Base-by-base conservation (phyloP, 805 yeast genomes). In the Myxozyma geophila region DNA sequence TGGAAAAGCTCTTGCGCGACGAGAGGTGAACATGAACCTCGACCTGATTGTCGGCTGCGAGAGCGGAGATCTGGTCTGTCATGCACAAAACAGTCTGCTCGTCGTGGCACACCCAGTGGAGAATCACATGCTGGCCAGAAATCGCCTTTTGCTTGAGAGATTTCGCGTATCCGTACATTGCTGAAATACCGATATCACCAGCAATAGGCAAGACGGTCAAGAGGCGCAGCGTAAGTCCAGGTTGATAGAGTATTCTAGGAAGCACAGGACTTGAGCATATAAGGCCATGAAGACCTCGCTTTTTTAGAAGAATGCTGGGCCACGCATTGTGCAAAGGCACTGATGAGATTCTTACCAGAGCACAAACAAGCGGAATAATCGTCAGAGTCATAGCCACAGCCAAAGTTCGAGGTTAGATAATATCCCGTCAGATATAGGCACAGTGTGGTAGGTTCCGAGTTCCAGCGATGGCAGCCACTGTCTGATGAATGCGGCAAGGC, bases 171-270 rank as follows among this genome's bases (percentile, higher is more conserved):
- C 84, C 77, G 50, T 81, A 76, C 9, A 83, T 76, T 0, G 85
- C 87, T 0, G 89, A 84, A 70, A 86, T 80, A 10, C 90, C 90
- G 66, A 84, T 83, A 5, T 89, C 90, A 9, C 89, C 89, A 2
- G 87, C 86, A 48, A 86, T 73, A 49, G 85, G 79, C 7, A 85
- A 74, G 1, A 82, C 81, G 53, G 79, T 78, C 40, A 2, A 54
- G 51, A 10, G 39, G 40, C 2, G 12, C 58, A 9, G 41, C 58
- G 13, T 33, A 43, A 33, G 49, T 39, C 54, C 54, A 46, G 35
- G 19, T 33, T 8, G 3, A 46, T 8, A 7, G 35, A 39, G 33
- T 19, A 23, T 23, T 4, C n/a, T 53, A 1, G 47, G 13, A 23
- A 40, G 23, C 1, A 35, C 57, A 40, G 36, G 40, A 40, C 5